phyloP scores from a whole-genome alignment of 192 early-diverging fungal genomes.

The Umbelopsis vinacea region DNA sequence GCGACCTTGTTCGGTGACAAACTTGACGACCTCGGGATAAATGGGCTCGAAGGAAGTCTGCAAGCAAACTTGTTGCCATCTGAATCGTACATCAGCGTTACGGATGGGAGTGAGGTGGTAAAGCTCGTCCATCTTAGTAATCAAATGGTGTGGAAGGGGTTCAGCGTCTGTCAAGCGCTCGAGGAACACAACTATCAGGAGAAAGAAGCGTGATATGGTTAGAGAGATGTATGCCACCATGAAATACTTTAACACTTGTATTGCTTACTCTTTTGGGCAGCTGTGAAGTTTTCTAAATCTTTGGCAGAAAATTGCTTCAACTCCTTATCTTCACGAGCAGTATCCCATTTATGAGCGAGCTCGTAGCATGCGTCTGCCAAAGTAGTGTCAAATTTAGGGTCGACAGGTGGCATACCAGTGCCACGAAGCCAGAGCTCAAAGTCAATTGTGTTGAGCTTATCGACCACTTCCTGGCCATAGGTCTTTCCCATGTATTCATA shows the following conservation, averaged over 20 bases:
- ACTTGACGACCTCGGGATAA: constrained; percentile 73
- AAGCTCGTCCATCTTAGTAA: constrained; percentile 71
- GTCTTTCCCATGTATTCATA: constrained; percentile 75
- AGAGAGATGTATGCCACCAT: constrained; percentile 17
- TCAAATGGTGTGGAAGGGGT: constrained; percentile 59
- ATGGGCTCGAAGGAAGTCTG: constrained; percentile 76
- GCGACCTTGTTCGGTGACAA: constrained; percentile 87
- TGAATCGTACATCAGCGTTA: constrained; percentile 88
- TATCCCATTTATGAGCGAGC: constrained; percentile 80
- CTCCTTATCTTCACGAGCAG: constrained; percentile 52
- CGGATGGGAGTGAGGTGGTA: constrained; percentile 71
- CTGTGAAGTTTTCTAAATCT: constrained; percentile 72
- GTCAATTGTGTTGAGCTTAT: constrained; percentile 78
- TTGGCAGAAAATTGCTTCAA: constrained; percentile 60
- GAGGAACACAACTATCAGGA: constrained; percentile 74
- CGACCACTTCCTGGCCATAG: constrained; percentile 67
- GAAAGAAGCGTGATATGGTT: neutral
- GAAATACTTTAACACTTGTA: neutral
- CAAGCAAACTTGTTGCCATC: constrained; percentile 88
- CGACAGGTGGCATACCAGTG: constrained; percentile 90
- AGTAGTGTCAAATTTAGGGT: constrained; percentile 83
- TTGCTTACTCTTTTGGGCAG: constrained; percentile 67
- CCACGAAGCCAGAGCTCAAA: constrained; percentile 91
- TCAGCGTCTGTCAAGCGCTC: constrained; percentile 69
- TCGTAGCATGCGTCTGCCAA: constrained; percentile 81